Evolutionary conservation across 495 filamentous ascomycete species (phyloP).

Genomic region (Letharia columbiana): DNA sequence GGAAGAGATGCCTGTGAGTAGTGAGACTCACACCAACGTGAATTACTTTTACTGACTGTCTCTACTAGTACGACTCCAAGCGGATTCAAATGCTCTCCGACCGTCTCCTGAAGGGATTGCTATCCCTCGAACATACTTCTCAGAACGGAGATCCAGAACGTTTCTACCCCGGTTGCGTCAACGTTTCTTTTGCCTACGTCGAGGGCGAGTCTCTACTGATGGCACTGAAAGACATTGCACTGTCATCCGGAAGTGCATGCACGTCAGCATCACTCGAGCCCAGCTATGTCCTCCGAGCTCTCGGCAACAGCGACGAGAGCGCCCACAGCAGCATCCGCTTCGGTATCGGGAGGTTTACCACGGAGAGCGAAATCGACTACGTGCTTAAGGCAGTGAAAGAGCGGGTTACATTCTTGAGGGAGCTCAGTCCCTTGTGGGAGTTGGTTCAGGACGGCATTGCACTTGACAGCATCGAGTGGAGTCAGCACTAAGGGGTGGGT

Average conservation of each 20-base stretch:
- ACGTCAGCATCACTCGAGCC: slow-evolving; percentile 95
- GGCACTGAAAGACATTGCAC: slow-evolving; percentile 95
- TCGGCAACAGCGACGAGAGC: slow-evolving; percentile 93
- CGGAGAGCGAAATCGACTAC: slow-evolving; percentile 92
- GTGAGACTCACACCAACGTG: not conserved
- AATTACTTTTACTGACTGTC: not conserved
- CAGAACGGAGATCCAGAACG: slow-evolving; percentile 78
- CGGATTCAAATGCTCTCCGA: slow-evolving; percentile 75
- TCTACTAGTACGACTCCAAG: slow-evolving; percentile 74
- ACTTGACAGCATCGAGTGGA: slow-evolving; percentile 96
- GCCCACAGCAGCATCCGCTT: slow-evolving; percentile 97
- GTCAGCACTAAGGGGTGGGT: slow-evolving; percentile 60
- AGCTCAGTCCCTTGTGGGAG: slow-evolving; percentile 96
- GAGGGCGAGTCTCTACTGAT: slow-evolving; percentile 97
- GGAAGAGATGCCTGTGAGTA: slow-evolving; percentile 78
- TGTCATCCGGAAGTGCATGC: slow-evolving; percentile 94
- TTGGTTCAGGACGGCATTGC: slow-evolving; percentile 95
- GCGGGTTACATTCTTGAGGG: slow-evolving; percentile 82
- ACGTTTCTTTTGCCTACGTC: slow-evolving; percentile 96
- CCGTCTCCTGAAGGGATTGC: slow-evolving; percentile 68
- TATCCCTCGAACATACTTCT: slow-evolving; percentile 81
- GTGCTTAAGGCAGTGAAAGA: slow-evolving; percentile 89
- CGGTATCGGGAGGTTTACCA: slow-evolving; percentile 94
- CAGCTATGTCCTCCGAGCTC: slow-evolving; percentile 85
- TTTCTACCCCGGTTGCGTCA: slow-evolving; percentile 95